Evolutionary conservation across 129 eudicot genomes (phyloP), one percentile per base, ranked within the genome.

Genomic region (Ambrosia trifida): DNA sequence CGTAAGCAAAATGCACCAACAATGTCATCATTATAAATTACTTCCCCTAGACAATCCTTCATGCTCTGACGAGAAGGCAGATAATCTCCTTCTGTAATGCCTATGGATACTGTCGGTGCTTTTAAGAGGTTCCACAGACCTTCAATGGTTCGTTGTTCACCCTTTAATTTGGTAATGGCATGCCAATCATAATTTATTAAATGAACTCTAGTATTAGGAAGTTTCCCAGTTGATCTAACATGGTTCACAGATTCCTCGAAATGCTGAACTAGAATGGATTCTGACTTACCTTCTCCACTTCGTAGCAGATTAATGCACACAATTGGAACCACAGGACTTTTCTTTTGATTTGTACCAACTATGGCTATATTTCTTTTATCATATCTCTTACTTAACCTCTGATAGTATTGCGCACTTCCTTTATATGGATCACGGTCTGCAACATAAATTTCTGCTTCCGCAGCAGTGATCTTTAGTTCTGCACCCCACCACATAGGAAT

Each of bases 401-500:
- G 88, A 69, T 89, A 93, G 68, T 93, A 93, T 67, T 84, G 74
- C 12, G 96, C 87, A 78, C 95, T 87, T 81, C 98, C 98, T 85
- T 84, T 93, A 80, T 89, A 93, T 64, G 98, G 98, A 58, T 93
- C 95, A 66, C 82, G 85, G 52, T 89, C 95, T 47, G 96, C 76
- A 66, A 93, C 96, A 76, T 93, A 93, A 17, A 93, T 93, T 84
- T 93, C 98, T 31, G 98, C 98, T 89, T 93, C 98, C 11, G 98
- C 98, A 54, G 96, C 87, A n/a, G 98, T 93, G 20, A 93, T 84
- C 72, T 93, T 89, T 66, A 93, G 72, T 69, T 93, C 98, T 76
- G 98, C 98, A 47, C 98, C 98, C 98, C 98, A 93, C 98, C 98
- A 93, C n/a, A 93, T 89, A 54, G 98, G 98, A 70, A 93, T 93